Conservation (phyloP, 768 basidiomycete genomes). For the Pleurotus giganteus region DNA sequence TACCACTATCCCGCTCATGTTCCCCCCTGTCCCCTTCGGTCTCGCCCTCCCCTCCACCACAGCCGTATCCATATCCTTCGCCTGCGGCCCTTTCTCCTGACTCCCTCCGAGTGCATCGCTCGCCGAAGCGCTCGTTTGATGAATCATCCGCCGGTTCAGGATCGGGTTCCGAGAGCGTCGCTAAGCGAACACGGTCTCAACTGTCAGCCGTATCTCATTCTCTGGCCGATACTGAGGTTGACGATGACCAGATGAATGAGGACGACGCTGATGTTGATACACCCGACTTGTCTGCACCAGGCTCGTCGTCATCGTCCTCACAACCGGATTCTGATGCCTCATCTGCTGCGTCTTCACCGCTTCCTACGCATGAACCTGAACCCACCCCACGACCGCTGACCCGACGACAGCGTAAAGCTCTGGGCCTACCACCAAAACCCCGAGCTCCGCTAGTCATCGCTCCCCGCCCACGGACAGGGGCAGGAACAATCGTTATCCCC, state of each 20-base stretch:
- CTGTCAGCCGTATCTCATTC: background rate
- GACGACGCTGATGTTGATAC: slow-evolving; percentile 14
- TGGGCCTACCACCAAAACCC: slow-evolving; percentile 64
- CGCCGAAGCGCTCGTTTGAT: slow-evolving; percentile 61
- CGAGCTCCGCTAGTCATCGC: slow-evolving; percentile 30
- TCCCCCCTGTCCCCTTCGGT: slow-evolving; percentile 22
- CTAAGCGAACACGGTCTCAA: slow-evolving; percentile 15
- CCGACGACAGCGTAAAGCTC: slow-evolving; percentile 63
- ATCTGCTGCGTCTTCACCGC: slow-evolving; percentile 24
- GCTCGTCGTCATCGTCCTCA: slow-evolving; percentile 15
- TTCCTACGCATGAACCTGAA: slow-evolving; percentile 23
- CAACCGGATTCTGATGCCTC: slow-evolving; percentile 13
- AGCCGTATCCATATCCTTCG: slow-evolving; percentile 18
- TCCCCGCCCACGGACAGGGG: slow-evolving; percentile 34
- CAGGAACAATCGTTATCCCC: slow-evolving; percentile 68
- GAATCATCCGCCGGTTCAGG: slow-evolving; percentile 33
- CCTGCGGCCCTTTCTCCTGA: slow-evolving; percentile 13
- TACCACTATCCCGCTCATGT: slow-evolving; percentile 36
- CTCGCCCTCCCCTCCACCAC: slow-evolving; percentile 14
- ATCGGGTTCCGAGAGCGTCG: slow-evolving; percentile 25
- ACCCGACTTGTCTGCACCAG: slow-evolving; percentile 42
- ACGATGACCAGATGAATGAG: slow-evolving; percentile 6
- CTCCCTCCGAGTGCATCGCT: slow-evolving; percentile 36
- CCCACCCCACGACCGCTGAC: slow-evolving; percentile 45
- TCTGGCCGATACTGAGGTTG: background rate